Percentiles rank a stretch among this genome's conserved stretches.
Evolutionary conservation across 345 rosid species (phyloP).

Genomic region (Dipteronia dyeriana): DNA sequence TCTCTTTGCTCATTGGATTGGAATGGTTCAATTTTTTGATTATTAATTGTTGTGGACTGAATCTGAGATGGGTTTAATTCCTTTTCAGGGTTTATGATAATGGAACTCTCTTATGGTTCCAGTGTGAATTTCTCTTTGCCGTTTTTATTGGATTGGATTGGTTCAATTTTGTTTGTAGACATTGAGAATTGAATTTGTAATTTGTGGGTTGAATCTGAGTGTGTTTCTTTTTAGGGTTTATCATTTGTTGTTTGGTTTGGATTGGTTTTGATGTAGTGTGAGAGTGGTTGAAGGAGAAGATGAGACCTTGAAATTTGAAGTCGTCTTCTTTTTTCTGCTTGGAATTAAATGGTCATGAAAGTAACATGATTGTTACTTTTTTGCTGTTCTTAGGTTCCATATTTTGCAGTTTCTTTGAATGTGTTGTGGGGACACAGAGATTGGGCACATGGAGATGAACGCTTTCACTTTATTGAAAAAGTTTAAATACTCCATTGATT

Average conservation of each 20-base stretch:
- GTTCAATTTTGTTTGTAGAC: not conserved
- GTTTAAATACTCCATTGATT: not conserved
- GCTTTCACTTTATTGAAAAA: slow-evolving; percentile 17
- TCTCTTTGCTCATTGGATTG: too few relatives aligned
- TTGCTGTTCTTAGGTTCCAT: not conserved
- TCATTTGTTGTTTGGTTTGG: not conserved
- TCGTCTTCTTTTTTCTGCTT: not conserved
- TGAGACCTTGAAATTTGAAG: not conserved
- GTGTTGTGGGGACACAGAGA: slow-evolving; percentile 1
- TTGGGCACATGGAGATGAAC: not conserved
- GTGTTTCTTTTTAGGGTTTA: too few relatives aligned
- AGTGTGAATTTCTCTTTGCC: too few relatives aligned
- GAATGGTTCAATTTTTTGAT: too few relatives aligned
- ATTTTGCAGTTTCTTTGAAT: not conserved
- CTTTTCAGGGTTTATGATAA: too few relatives aligned
- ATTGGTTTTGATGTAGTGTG: not conserved
- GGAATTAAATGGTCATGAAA: not conserved
- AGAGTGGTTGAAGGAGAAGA: not conserved
- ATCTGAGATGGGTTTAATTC: too few relatives aligned
- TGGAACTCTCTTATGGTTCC: too few relatives aligned
- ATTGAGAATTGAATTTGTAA: not conserved
- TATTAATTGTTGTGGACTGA: too few relatives aligned
- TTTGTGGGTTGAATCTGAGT: too few relatives aligned
- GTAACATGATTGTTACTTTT: not conserved
- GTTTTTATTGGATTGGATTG: too few relatives aligned